A percentile compares a stretch with the other conserved stretches of the same genome.
These are phyloP conservation scores for Grammothele lineata DNA, from an alignment of 768 basidiomycete genomes.

Conservation along the genomic window DNA sequence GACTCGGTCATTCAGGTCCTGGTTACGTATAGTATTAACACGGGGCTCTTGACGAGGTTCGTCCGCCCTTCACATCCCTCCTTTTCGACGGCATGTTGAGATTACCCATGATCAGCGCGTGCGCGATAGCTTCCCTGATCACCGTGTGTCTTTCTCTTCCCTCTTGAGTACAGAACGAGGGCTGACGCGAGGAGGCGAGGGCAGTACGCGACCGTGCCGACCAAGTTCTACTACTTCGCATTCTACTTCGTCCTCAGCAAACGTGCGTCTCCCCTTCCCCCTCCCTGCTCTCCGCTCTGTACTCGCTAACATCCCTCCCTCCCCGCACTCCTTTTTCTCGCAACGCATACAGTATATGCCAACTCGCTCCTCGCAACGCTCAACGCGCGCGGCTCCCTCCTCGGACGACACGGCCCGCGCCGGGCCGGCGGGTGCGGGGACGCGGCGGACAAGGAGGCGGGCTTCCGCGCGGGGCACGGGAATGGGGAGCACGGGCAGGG, in stretches of 20 bases:
- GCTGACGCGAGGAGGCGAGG: too few relatives aligned
- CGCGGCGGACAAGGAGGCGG: neutral
- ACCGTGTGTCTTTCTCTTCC: too few relatives aligned
- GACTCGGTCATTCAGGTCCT: slow-evolving; percentile 13
- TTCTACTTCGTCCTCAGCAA: slow-evolving; percentile 20
- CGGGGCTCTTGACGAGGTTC: slow-evolving; percentile 17
- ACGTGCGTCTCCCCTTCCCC: slow-evolving; percentile 3
- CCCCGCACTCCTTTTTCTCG: neutral
- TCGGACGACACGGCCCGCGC: slow-evolving; percentile 3
- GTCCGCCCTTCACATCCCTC: too few relatives aligned
- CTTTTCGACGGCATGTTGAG: too few relatives aligned
- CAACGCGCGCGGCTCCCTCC: slow-evolving; percentile 16
- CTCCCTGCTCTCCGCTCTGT: neutral
- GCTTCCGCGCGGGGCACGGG: slow-evolving; percentile 4
- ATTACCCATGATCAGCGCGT: too few relatives aligned
- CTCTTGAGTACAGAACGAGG: too few relatives aligned
- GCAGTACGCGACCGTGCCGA: slow-evolving; percentile 11
- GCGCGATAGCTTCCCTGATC: too few relatives aligned
- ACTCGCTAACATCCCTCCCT: too few relatives aligned
- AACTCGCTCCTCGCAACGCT: slow-evolving; percentile 20
- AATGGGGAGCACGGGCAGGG: slow-evolving; percentile 2
- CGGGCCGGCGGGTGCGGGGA: neutral
- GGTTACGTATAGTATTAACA: slow-evolving; percentile 19
- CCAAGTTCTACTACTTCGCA: slow-evolving; percentile 14
- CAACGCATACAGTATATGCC: slow-evolving; percentile 12